Base-by-base conservation (phyloP, 345 rosid species). In the Eucalyptus marginata region DNA sequence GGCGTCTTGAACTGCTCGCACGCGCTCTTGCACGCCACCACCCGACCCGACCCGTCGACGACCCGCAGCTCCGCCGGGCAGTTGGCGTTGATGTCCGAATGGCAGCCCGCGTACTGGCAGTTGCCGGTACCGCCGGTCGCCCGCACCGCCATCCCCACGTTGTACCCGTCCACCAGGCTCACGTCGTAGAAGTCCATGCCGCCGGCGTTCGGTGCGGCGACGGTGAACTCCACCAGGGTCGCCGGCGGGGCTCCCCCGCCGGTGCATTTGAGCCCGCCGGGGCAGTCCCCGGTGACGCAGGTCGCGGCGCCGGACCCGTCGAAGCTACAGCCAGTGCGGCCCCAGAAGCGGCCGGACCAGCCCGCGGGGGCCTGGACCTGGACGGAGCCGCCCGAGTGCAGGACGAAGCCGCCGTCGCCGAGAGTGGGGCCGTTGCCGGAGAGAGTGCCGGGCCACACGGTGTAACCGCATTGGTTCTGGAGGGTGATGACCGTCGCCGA, bases 281-380 rank as follows among this genome's bases (percentile, higher is more conserved):
- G 47, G 84, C 99, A 97, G 92, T 97, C 99, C 10, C 99, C 98
- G 68, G 99, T 96, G 71, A 87, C 86, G 90, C 98, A 97, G 88
- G 91, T 94, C 2, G 98, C 99, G 13, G 66, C 46, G 5, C 98
- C 99, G 47, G 96, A 89, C 11, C 87, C 91, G 83, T 97, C 99
- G 90, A 96, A 96, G 40, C 88, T 91, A 94, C 99, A 97, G 87
- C 96, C 97, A 1, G 98, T 97, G 88, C 99, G 93, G 17, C 93
- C 96, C 99, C 99, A 96, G 91, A 97, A 93, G 2, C 99, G 93
- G 44, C 99, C 99, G 5, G 99, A 96, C 99, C 99, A 97, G 56
- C 95, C 93, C 0, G 93, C 91, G 4, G 99, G 99, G 56, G 97
- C 97, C 5, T 93, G 91, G 89, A 96, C 88, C 52, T 92, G 92